Evolutionary conservation across 2,329 filamentous ascomycete genomes (phyloP).

Genomic region (Pyrenophora tritici-repentis): DNA sequence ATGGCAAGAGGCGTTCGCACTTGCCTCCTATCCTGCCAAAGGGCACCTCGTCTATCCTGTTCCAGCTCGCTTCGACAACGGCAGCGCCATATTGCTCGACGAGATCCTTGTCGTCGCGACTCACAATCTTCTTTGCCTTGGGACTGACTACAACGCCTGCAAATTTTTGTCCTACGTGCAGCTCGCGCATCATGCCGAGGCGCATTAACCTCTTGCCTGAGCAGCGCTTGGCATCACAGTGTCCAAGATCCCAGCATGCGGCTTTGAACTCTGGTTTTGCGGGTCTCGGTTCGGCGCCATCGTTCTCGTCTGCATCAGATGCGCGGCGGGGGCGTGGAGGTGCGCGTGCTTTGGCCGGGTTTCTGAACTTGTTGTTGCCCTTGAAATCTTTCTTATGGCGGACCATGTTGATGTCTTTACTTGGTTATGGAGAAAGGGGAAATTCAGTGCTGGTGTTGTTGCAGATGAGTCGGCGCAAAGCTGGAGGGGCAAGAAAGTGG

Average conservation of each 20-base stretch:
- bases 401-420: slow-evolving; percentile 65
- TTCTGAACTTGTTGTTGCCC: slow-evolving; percentile 72
- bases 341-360: slow-evolving; percentile 61
- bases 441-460: slow-evolving; percentile 3
- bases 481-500: slow-evolving; percentile 25
- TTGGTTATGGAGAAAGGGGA: neutral
- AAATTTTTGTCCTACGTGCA: slow-evolving; percentile 90
- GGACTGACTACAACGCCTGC: slow-evolving; percentile 92
- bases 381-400: slow-evolving; percentile 91
- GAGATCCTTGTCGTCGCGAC: slow-evolving; percentile 78
- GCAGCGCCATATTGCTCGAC: slow-evolving; percentile 90
- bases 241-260: slow-evolving; percentile 95
- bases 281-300: slow-evolving; percentile 34
- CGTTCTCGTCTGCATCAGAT: slow-evolving; percentile 30
- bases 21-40: slow-evolving; percentile 91
- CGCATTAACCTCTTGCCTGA: slow-evolving; percentile 94
- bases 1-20: slow-evolving; percentile 82
- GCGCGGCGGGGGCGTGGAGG: slow-evolving; percentile 51
- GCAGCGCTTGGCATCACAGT: slow-evolving; percentile 96
- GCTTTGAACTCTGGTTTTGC: slow-evolving; percentile 75
- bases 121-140: slow-evolving; percentile 85
- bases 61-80: slow-evolving; percentile 98
- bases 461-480: slow-evolving; percentile 4
- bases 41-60: slow-evolving; percentile 85
- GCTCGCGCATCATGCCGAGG: slow-evolving; percentile 88